Percentiles rank a stretch among this genome's conserved stretches.
Conservation (phyloP, 352 stramenopile genomes). For the Phytophthora sojae region DNA sequence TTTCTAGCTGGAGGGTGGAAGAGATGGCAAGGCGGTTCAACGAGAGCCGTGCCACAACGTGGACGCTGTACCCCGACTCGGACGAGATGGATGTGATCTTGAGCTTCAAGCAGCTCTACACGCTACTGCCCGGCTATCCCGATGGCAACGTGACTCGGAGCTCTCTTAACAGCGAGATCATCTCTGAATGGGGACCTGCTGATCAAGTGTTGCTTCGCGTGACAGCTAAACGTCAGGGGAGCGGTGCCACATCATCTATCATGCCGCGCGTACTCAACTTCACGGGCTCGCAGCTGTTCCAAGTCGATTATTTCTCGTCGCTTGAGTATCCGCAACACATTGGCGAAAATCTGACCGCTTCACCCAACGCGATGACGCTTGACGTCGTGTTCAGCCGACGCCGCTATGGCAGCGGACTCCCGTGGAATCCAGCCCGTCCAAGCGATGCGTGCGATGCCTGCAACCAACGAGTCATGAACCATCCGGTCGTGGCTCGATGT, state of each 20-base stretch:
- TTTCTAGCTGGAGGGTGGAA: conserved; percentile 25
- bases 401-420: conserved; percentile 41
- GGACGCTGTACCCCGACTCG: conserved; percentile 45
- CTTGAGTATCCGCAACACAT: conserved; percentile 33
- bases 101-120: conserved; percentile 72
- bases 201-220: conserved; percentile 61
- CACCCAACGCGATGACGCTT: conserved; percentile 22
- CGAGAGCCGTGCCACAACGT: conserved; percentile 46
- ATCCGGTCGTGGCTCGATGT: conserved; percentile 35
- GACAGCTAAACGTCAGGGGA: conserved; percentile 26
- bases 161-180: conserved; percentile 31
- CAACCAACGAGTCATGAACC: conserved; percentile 18
- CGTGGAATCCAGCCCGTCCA: conserved; percentile 39
- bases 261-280: conserved; percentile 54
- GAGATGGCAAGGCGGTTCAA: conserved; percentile 32
- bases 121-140: conserved; percentile 48
- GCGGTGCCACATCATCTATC: conserved; percentile 29
- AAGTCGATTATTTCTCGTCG: conserved; percentile 46
- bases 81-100: conserved; percentile 55
- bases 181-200: conserved; percentile 33
- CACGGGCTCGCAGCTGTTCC: conserved; percentile 52
- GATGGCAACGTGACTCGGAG: conserved; percentile 25
- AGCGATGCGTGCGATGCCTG: conserved; percentile 33
- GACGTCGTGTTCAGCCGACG: conserved; percentile 44
- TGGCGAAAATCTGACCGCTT: conserved; percentile 5